Evolutionary conservation across 108 stramenopile species (phyloP), one percentile per base, ranked within the genome.

Genomic region (Nitzschia palea): DNA sequence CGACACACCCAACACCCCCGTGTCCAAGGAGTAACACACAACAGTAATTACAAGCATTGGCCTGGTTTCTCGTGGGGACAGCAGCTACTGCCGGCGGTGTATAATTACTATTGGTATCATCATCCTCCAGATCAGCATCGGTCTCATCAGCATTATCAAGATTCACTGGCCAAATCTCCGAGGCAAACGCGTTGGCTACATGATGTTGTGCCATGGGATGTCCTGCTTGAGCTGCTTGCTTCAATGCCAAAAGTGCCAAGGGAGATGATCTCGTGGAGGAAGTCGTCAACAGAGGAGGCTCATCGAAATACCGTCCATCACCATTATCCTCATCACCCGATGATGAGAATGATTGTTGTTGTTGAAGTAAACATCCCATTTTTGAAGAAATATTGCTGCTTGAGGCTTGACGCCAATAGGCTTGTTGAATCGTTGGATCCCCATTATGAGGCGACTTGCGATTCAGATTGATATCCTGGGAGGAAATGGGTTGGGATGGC

Each of bases 181-280:
- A 81, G 4, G 89, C 79, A 1, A 82, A 71, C 2, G 84, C 76
- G 44, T 83, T 82, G 36, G 90, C 93, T 18, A 85, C 58, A 72
- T 80, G 71, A 58, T 77, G 70, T 71, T 95, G 93, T 22, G 93
- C 93, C 33, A 84, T 53, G 23, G 88, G 63, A 70, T 95, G 85
- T 37, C 93, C 93, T 14, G 83, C 60, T 26, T 86, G 50, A 1
- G 87, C 85, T 2, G 93, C 86, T 69, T 84, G 71, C 70, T 82
- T 72, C 54, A 94, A 72, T 1, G 79, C 66, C 27, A 56, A 37
- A 2, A n/a, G n/a, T n/a, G n/a, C n/a, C n/a, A n/a, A n/a, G 43
- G 67, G 15, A 67, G 61, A n/a, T 40, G 37, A 40, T 33, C 58
- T 33, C 57, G 12, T 43, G 25, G 63, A 26, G 15, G 42, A 36